Evolutionary conservation across 768 basidiomycete genomes (phyloP).

Genomic region (Phaffia tasmanica): DNA sequence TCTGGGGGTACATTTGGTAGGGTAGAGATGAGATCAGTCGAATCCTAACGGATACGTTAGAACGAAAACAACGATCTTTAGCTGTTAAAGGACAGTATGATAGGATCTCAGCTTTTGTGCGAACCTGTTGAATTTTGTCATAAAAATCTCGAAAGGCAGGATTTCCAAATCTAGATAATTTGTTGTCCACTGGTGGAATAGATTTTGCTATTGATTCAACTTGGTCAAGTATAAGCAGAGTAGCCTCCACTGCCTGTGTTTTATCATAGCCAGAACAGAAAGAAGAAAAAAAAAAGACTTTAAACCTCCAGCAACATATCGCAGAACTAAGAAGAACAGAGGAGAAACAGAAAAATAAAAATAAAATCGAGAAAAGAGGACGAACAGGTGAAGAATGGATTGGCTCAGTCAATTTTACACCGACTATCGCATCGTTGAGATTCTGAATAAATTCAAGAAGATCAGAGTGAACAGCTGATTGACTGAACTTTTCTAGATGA

Average conservation of each 20-base stretch:
- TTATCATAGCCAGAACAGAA: too few relatives aligned
- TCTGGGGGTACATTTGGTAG: slow-evolving; percentile 52
- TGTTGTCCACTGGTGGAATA: slow-evolving; percentile 79
- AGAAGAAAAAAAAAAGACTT: neutral
- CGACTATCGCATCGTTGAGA: slow-evolving; percentile 64
- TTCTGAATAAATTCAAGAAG: slow-evolving; percentile 60
- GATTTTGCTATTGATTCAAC: slow-evolving; percentile 56
- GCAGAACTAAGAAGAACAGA: neutral
- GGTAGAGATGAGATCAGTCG: slow-evolving; percentile 49
- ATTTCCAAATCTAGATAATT: slow-evolving; percentile 82
- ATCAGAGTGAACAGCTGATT: slow-evolving; percentile 55
- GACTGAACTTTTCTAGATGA: slow-evolving; percentile 72
- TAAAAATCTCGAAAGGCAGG: slow-evolving; percentile 90
- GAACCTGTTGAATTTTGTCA: slow-evolving; percentile 62
- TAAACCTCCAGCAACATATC: neutral
- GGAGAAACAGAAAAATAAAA: neutral
- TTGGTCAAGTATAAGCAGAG: slow-evolving; percentile 54
- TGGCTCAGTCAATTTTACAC: slow-evolving; percentile 59
- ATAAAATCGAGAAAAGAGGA: neutral
- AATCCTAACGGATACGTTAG: slow-evolving; percentile 41
- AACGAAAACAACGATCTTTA: neutral
- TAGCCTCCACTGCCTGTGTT: slow-evolving; percentile 41
- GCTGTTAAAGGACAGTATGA: neutral
- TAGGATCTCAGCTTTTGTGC: slow-evolving; percentile 1
- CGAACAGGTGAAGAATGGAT: neutral